Base-by-base conservation (phyloP, 106 monocot species). In the Vanilla planifolia region DNA sequence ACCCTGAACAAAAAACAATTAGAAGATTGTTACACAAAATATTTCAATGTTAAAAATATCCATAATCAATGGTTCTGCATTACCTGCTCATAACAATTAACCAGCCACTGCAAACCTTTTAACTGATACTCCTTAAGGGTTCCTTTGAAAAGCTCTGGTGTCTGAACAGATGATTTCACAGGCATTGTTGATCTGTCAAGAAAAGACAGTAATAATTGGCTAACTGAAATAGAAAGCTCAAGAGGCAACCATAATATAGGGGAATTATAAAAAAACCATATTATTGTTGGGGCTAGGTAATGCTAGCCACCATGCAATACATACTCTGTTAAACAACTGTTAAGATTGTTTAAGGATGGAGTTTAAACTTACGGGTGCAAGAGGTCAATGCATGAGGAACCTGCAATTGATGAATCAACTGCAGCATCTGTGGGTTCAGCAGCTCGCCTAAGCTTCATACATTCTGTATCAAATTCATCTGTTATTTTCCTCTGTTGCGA, bases 41-140 rank as follows among this genome's bases (percentile, higher is more conserved):
- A 26, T n/a, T n/a, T n/a, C n/a, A n/a, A n/a, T n/a, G n/a, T n/a
- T 17, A 33, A 9, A 5, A 5, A 7, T 15, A 24, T 32, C 28
- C 30, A 30, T 32, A 23, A n/a, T n/a, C n/a, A n/a, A n/a, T n/a
- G n/a, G n/a, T n/a, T n/a, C n/a, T n/a, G n/a, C 17, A 29, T 63
- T 67, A 96, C 96, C 91, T 96, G 90, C 60, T 96, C 96, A 62
- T 96, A 96, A 68, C 96, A 96, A 66, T 91, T 91, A 58, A 96
- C 96, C 37, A 96, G 81, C 96, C 96, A 96, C 57, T 96, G 96
- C 69, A 96, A 73, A 13, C 96, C 96, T 74, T 91, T 91, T 68
- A 96, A 68, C 67, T 96, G 96, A 75, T 96, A 96, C 48, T 87
- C 96, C 77, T 96, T 96, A 34, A 96, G 73, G 39, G 42, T 67